Evolutionary conservation across 768 basidiomycete species (phyloP), one percentile per base, ranked within the genome.

Genomic region (Termitomyces sp.): DNA sequence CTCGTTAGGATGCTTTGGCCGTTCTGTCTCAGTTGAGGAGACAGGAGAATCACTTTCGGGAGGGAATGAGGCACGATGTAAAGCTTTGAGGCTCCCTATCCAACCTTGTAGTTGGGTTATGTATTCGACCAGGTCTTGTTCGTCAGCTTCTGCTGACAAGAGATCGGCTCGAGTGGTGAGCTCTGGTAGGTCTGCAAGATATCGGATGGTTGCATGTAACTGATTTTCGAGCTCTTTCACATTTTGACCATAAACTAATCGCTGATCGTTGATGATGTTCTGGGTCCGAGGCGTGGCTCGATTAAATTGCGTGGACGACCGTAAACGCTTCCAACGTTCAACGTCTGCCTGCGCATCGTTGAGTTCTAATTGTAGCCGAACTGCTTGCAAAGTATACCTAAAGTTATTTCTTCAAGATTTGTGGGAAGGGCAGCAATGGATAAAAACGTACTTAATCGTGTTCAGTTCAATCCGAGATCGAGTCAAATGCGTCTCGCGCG

Each of bases 301-400:
- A 17, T 42, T 26, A 41, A 70, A 74, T 34, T 62, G 62, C 14
- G 62, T 37, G 0, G 73, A 73, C 22, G 28, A 51, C 34, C 69
- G 70, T 12, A 67, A 66, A 24, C 57, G 58, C 54, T 68, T 70
- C 71, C 68, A 72, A 49, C 63, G 61, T 11, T 64, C 65, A 24
- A 64, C 58, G 9, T 69, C 64, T 2, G 51, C 49, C 44, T 58
- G 53, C 32, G 66, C 64, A 28, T 57, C 53, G 21, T 58, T 54
- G 6, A 62, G 52, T 14, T 70, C 61, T 6, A 67, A 53, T 38
- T 69, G 64, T 28, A 64, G 58, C 34, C 65, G 56, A 14, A 71
- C 63, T 9, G 66, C 67, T 55, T 67, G 63, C 54, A 66, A 60
- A 30, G 64, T 65, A 30, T 62, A 52, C 44, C 72, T 74, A 43